Conservation (phyloP, 2,329 filamentous ascomycete genomes). For the Grosmannia clavigera region DNA sequence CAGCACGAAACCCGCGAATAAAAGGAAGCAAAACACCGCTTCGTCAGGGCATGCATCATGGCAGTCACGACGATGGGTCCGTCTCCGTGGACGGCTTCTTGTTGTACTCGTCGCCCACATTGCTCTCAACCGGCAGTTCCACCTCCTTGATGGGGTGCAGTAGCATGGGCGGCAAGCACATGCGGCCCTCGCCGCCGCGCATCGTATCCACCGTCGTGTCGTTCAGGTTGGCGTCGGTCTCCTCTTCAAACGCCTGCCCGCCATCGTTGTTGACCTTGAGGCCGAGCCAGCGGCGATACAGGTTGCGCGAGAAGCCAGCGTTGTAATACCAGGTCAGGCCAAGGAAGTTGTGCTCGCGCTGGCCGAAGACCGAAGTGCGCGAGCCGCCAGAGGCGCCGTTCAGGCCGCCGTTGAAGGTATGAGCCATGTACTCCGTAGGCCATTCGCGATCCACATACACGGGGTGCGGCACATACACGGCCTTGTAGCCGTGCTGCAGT, state of each 20-base stretch:
- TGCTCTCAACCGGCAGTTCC: conserved; percentile 49
- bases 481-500: conserved; percentile 85
- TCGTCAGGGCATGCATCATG: neutral
- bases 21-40: neutral
- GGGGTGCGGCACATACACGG: conserved; percentile 81
- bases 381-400: conserved; percentile 66
- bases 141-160: conserved; percentile 79
- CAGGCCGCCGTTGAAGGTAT: conserved; percentile 66
- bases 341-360: conserved; percentile 77
- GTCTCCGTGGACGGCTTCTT: conserved; percentile 32
- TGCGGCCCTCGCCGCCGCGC: conserved; percentile 63
- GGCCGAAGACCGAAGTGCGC: conserved; percentile 62
- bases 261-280: conserved; percentile 67
- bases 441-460: conserved; percentile 79
- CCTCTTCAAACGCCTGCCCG: conserved; percentile 62
- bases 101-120: conserved; percentile 33
- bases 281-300: conserved; percentile 81
- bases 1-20: neutral
- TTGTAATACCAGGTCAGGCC: conserved; percentile 91
- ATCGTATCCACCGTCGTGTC: conserved; percentile 36
- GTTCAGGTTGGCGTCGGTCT: conserved; percentile 37
- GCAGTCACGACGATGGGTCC: conserved; percentile 31
- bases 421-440: conserved; percentile 66
- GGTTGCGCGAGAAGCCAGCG: conserved; percentile 63
- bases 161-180: conserved; percentile 85